Base-by-base conservation (phyloP, 148 eudicot species). In the Polygonum aviculare region DNA sequence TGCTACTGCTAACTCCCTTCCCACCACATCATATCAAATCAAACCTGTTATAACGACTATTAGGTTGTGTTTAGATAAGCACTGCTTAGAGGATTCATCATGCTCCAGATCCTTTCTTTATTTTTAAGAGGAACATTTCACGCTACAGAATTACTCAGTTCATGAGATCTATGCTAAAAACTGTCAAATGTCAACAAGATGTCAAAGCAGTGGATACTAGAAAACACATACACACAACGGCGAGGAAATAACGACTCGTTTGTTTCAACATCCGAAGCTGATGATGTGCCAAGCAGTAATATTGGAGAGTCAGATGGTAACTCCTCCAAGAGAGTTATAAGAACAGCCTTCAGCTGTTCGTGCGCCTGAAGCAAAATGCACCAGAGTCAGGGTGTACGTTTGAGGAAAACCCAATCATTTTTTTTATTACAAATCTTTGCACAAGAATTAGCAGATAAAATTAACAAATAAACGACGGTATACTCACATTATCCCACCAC, bases 401-500 rank as follows among this genome's bases (percentile, higher is more conserved):
- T 62, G 15, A 54, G 60, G 15, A 62, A 62, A 62, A 3, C 69
- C 69, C 39, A 31, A 26, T 36, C 15, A 15, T 35, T 14, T 67
- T 67, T 67, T 12, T 5, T 12, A 36, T 36, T 16, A 38, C 21
- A 15, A 67, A 63, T 7, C 44, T 16, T 67, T 67, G 44, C 18
- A 67, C n/a, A 4, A 6, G 45, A 36, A 14, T 33, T 67, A 22
- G 72, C 45, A 15, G 31, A 76, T 45, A 44, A 38, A 31, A 63
- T 31, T 67, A 67, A 38, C 45, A 44, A 22, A 60, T 62, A 18
- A 38, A 31, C 65, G 7, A 69, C 22, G 16, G 33, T 78, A 79
- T 81, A 81, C 93, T 85, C 86, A 96, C 98, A 85, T 89, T 96
- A 77, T 93, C 98, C 97, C 97, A 91, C 99, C 99, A 96, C 76